Evolutionary conservation across 306 rosid species (phyloP).

Genomic region (Prunus armeniaca): DNA sequence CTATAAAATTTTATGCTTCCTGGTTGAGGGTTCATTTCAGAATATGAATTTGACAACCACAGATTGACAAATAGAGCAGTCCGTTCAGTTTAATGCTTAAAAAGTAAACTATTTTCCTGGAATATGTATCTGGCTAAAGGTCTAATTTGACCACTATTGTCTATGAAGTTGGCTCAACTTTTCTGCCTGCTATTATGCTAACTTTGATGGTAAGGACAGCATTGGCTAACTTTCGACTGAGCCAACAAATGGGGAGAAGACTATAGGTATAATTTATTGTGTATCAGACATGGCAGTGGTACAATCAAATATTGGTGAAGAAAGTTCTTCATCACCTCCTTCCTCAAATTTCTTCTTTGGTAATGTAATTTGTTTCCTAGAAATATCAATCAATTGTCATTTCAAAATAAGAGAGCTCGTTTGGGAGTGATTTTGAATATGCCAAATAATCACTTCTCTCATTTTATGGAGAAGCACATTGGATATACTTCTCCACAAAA

Average conservation of each 20-base stretch:
- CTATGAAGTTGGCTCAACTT: neutral
- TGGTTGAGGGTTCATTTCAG: neutral
- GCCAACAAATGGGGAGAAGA: neutral
- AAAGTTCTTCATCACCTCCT: no score
- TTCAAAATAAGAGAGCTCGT: neutral
- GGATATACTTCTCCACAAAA: rapidly evolving
- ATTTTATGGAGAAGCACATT: no score
- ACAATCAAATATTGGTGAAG: neutral
- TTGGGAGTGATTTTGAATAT: no score
- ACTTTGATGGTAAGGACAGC: neutral
- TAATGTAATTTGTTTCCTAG: neutral
- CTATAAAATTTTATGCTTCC: no score
- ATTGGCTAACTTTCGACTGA: neutral
- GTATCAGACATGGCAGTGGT: neutral
- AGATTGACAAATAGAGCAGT: neutral
- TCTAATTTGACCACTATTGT: neutral
- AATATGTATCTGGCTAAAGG: neutral
- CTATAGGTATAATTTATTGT: neutral
- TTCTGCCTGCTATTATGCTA: neutral
- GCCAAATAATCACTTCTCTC: no score
- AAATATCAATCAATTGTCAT: neutral
- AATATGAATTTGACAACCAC: neutral
- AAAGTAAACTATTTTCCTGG: no score
- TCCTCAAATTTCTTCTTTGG: no score
- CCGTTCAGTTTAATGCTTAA: no score